Evolutionary conservation across 176 grass and related monocot species (phyloP).

Genomic region (Triticum timopheevii): DNA sequence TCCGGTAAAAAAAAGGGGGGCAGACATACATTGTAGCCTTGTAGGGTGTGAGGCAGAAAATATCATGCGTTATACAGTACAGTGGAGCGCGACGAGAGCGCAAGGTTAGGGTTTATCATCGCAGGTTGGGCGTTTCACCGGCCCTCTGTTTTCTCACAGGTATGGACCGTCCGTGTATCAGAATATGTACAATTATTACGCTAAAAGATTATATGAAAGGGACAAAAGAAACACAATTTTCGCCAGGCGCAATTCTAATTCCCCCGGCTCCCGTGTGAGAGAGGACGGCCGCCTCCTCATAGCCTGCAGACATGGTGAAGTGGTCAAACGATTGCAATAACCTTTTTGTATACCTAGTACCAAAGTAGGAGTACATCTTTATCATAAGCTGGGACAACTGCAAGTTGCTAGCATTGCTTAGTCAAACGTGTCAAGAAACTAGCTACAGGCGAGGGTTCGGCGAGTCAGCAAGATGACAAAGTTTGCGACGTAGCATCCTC

Average conservation of each 20-base stretch:
- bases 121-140: neutral
- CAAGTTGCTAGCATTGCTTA: neutral
- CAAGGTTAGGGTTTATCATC: neutral
- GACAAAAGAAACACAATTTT: neutral
- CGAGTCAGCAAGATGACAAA: constrained; percentile 1
- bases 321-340: neutral
- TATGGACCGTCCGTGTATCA: neutral
- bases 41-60: neutral
- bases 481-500: neutral
- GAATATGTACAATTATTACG: constrained; percentile 10
- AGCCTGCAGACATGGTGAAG: constrained; percentile 28
- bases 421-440: neutral
- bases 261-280: neutral
- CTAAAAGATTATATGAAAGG: neutral
- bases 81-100: neutral
- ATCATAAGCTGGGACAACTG: neutral
- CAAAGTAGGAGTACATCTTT: neutral
- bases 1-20: neutral
- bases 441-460: neutral
- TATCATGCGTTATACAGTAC: neutral
- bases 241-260: neutral
- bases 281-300: neutral
- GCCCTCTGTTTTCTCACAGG: neutral
- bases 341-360: neutral
- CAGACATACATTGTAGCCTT: neutral